Evolutionary conservation across 257 asterid genomes (phyloP), one percentile per base, ranked within the genome.

Genomic region (Scutellaria baicalensis): DNA sequence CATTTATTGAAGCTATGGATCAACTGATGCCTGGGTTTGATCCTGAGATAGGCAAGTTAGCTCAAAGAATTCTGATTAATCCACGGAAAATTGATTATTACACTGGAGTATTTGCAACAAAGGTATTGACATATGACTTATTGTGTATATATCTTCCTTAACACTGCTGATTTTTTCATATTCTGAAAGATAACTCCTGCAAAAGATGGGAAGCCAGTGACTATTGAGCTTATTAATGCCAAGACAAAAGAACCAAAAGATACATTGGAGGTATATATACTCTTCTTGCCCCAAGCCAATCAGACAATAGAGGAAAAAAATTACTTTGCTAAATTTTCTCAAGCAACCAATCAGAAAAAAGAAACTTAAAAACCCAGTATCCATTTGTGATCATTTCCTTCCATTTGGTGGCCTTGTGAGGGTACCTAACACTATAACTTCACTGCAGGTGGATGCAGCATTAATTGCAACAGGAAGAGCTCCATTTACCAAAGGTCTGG

Each of bases 381-480:
- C 58, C 67, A 1, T 43, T 43, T 21, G n/a, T 49, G 39, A 49
- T 38, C 69, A 33, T 59, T 59, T 59, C 38, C 47, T 70, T 47
- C 21, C 50, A 12, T 38, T 71, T 48, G 20, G 69, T 38, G 59
- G 40, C 38, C 33, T 48, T 54, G 27, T 5, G 40, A 65, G 12
- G 61, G 10, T 18, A 9, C 23, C 40, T 21, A 73, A 47, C 35
- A 33, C 45, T 72, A 14, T 21, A 27, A 27, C 45, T 11, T 69
- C 18, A 14, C 39, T 69, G 71, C 80, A 91, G 97, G 96, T 89
- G 27, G 97, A 91, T 84, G 96, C 96, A 68, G 96, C 97, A 61
- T 83, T 91, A 70, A 91, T 91, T 89, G 96, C 96, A 61, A 91
- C 96, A 1, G 97, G 96, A 78, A 87, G 96, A 79, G 93, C 95